These are phyloP conservation scores for Dimocarpus longan DNA, from an alignment of 345 rosid species.

Conservation along the genomic window DNA sequence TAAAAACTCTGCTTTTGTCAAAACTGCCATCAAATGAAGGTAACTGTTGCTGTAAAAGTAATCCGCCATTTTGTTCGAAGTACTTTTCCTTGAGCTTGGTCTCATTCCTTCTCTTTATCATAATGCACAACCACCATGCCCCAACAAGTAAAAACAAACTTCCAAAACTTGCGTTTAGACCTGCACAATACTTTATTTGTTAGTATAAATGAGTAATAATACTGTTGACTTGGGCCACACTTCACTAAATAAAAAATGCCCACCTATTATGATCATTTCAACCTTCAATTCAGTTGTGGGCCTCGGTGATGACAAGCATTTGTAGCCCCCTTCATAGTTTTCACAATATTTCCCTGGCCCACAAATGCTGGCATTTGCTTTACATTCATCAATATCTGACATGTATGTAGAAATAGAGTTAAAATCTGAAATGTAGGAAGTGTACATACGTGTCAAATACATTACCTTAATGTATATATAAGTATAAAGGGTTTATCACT, in stretches of 20 bases:
- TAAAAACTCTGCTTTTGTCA: not conserved
- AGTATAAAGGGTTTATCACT: too few species aligned
- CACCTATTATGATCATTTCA: not conserved
- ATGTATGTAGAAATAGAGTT: too few species aligned
- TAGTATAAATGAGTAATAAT: too few species aligned
- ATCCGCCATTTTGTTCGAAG: not conserved
- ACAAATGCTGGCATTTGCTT: not conserved
- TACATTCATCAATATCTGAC: not conserved
- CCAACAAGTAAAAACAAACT: not conserved
- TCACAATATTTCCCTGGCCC: not conserved
- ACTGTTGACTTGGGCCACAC: too few species aligned
- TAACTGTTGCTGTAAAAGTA: slow-evolving; percentile 1
- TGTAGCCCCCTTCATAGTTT: too few species aligned
- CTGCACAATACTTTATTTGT: not conserved
- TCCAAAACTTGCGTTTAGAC: not conserved
- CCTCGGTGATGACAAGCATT: not conserved
- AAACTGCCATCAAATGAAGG: not conserved
- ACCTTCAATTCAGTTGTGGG: not conserved
- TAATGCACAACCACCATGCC: not conserved
- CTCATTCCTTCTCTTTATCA: not conserved
- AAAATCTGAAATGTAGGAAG: too few species aligned
- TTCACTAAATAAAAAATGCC: too few species aligned
- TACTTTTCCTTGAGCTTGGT: not conserved
- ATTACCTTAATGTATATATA: too few species aligned
- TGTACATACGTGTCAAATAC: too few species aligned